Evolutionary conservation across 2,329 filamentous ascomycete genomes (phyloP).

Genomic region (Exophiala oligosperma): DNA sequence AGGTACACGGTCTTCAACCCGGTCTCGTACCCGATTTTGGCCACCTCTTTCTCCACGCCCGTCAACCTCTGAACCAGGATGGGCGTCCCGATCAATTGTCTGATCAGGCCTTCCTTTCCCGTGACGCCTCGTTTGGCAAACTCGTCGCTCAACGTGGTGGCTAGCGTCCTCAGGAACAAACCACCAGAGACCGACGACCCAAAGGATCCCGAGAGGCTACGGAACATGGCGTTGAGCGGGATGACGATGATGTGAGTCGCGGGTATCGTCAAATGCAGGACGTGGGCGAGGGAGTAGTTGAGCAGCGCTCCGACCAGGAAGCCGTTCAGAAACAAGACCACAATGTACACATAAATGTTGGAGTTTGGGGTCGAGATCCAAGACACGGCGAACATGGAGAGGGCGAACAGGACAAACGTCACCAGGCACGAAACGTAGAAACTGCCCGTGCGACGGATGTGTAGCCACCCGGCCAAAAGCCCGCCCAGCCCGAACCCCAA

Average conservation of each 20-base stretch:
- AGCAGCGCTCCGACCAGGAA: slow-evolving; percentile 69
- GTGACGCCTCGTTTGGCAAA: slow-evolving; percentile 51
- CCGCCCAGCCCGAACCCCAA: slow-evolving; percentile 74
- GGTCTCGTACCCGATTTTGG: slow-evolving; percentile 55
- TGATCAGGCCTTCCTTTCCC: slow-evolving; percentile 48
- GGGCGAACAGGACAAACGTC: slow-evolving; percentile 62
- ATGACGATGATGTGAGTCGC: slow-evolving; percentile 73
- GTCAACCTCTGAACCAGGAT: slow-evolving; percentile 52
- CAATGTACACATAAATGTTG: slow-evolving; percentile 55
- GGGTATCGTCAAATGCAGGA: slow-evolving; percentile 69
- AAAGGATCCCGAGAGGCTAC: slow-evolving; percentile 79
- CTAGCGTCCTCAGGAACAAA: slow-evolving; percentile 65
- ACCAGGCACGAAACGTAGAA: slow-evolving; percentile 68
- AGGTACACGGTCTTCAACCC: slow-evolving; percentile 56
- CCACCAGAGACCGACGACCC: slow-evolving; percentile 78
- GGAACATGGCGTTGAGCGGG: slow-evolving; percentile 74
- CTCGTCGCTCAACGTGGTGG: slow-evolving; percentile 54
- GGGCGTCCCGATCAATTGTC: slow-evolving; percentile 60
- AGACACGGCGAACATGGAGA: slow-evolving; percentile 60
- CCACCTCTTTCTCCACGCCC: slow-evolving; percentile 53
- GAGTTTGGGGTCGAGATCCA: slow-evolving; percentile 55
- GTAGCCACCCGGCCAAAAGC: slow-evolving; percentile 70
- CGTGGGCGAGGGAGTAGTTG: slow-evolving; percentile 79
- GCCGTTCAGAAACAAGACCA: slow-evolving; percentile 62
- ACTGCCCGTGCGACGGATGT: slow-evolving; percentile 70